Evolutionary conservation across 202 grass and related monocot species (phyloP).

Genomic region (Panicum hallii): DNA sequence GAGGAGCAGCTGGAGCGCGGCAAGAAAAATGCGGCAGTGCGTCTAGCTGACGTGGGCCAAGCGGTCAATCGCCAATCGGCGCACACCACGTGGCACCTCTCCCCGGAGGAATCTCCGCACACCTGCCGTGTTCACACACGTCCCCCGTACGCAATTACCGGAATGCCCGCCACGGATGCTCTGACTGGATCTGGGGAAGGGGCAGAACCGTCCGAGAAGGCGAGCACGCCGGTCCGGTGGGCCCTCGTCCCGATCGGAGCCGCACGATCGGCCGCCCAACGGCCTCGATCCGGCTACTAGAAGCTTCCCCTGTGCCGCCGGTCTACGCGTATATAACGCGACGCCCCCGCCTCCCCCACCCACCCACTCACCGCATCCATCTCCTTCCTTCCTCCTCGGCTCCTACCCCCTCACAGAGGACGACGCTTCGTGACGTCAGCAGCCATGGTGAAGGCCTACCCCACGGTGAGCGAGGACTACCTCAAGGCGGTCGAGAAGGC

Average conservation of each 20-base stretch:
- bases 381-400: too few species aligned
- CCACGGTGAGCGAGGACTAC: conserved; percentile 82
- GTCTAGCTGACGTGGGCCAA: too few species aligned
- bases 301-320: conserved; percentile 25
- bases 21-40: not conserved
- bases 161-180: conserved; percentile 3
- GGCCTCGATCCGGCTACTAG: conserved; percentile 23
- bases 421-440: not conserved
- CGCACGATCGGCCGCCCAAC: conserved; percentile 19
- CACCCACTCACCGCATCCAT: too few species aligned
- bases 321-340: conserved; percentile 4
- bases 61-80: not conserved
- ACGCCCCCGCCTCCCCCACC: not conserved
- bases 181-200: not conserved
- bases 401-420: not conserved
- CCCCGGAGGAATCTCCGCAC: conserved; percentile 43
- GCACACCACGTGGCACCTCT: not conserved
- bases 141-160: not conserved
- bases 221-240: not conserved
- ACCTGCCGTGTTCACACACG: conserved; percentile 45
- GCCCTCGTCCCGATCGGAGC: not conserved
- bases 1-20: too few species aligned
- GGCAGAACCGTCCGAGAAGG: not conserved
- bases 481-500: conserved; percentile 69
- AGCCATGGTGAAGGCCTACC: conserved; percentile 73